Evolutionary conservation across 1,284 basidiomycete species (phyloP), one percentile per base, ranked within the genome.

Genomic region (Mycena sp.): DNA sequence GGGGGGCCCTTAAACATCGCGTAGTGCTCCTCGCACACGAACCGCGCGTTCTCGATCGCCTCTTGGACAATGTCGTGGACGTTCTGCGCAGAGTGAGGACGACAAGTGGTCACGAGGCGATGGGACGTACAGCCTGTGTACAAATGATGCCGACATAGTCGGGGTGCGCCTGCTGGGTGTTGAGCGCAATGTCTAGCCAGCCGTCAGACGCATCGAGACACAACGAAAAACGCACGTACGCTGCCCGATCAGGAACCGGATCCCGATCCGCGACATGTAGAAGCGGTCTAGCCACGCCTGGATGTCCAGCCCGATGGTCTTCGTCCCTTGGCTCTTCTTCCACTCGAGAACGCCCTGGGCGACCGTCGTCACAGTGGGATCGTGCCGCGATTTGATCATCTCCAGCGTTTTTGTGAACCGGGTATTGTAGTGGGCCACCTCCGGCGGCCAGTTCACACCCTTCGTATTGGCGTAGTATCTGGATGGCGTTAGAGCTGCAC

Each of bases 141-240:
- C 97, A 99, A 73, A 99, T 99, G 74, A 99, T 99, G 7, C 97
- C 98, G 37, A 99, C 97, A 73, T 98, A 98, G 76, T 96, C 91
- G 60, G 88, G 85, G 72, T 98, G 95, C 0, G 94, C 87, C 69
- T 93, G 89, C 54, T 96, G 87, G 0, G 91, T 94, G 76, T 98
- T 98, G 49, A 98, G 81, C 2, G 96, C 95, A 66, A 98, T 91
- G 70, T 98, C 94, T 95, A 64, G 26, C 49, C 16, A 53, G 53
- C 26, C 57, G 50, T 60, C 51, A 60, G 70, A 62, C 64, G 21
- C 46, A 63, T 49, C 53, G 35, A 44, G 46, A 21, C 10, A 45
- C 37, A 55, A 56, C 30, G 16, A 32, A 44, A 60, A 21, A 21
- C 41, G 37, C 48, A 82, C 89, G 70, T 64, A 93, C 92, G 93